Evolutionary conservation across 306 rosid genomes (phyloP).

Genomic region (Cucumis hystrix): DNA sequence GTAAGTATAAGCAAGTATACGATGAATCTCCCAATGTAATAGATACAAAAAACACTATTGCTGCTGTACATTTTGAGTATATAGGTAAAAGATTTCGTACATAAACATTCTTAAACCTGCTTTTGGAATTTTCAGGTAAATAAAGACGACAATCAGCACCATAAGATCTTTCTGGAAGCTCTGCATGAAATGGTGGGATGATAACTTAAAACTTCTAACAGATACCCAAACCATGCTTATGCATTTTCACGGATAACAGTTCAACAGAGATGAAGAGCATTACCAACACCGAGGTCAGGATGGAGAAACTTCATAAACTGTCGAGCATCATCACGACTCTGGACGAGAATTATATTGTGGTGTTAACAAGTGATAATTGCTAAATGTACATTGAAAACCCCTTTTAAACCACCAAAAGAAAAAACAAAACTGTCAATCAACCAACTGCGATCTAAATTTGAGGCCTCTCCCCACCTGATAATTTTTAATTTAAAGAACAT

Average conservation of each 20-base stretch:
- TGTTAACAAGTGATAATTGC: slow-evolving; percentile 1
- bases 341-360: slow-evolving; percentile 9
- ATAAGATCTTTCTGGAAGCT: slow-evolving; percentile 94
- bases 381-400: not conserved
- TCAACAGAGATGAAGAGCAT: slow-evolving; percentile 15
- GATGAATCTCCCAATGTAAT: not conserved
- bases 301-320: slow-evolving; percentile 99
- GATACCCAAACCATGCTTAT: not conserved
- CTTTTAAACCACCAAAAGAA: not conserved
- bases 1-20: not conserved
- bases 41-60: not conserved
- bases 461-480: not conserved
- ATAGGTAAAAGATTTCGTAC: slow-evolving; percentile 72
- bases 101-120: slow-evolving; percentile 99
- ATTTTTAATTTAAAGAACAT: not conserved
- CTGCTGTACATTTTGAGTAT: slow-evolving; percentile 6
- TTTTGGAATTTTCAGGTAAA: slow-evolving; percentile 73
- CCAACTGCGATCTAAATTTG: not conserved
- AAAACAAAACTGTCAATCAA: not conserved
- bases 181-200: slow-evolving; percentile 29
- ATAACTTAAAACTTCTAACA: not conserved
- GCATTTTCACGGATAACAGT: not conserved
- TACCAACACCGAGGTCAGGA: slow-evolving; percentile 97
- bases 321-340: slow-evolving; percentile 92
- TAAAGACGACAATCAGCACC: slow-evolving; percentile 96